Evolutionary conservation across 495 filamentous ascomycete species (phyloP).

Genomic region (Collariella sp.): DNA sequence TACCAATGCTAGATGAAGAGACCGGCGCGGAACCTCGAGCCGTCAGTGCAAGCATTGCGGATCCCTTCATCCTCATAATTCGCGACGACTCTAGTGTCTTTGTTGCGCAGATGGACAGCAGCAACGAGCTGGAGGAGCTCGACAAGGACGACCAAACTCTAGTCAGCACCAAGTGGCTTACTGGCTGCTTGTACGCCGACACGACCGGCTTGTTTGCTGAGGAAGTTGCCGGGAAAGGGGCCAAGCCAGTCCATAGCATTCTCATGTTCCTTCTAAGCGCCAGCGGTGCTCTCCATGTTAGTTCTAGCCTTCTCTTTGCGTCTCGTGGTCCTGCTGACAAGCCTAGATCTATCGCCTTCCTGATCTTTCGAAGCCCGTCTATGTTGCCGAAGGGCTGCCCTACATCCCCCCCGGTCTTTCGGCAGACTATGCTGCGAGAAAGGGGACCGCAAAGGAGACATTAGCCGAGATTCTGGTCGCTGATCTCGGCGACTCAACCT

Average conservation of each 20-base stretch:
- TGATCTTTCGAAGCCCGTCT: slow-evolving; percentile 51
- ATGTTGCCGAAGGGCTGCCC: slow-evolving; percentile 59
- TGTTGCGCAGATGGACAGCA: slow-evolving; percentile 65
- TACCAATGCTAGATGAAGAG: slow-evolving; percentile 82
- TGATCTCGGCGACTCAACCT: slow-evolving; percentile 67
- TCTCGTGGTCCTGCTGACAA: not conserved
- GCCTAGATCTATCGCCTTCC: slow-evolving; percentile 54
- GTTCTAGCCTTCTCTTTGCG: slow-evolving; percentile 19
- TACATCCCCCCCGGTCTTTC: slow-evolving; percentile 72
- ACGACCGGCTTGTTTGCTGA: slow-evolving; percentile 47
- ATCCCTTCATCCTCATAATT: slow-evolving; percentile 80
- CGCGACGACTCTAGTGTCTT: slow-evolving; percentile 71
- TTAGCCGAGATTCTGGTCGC: slow-evolving; percentile 72
- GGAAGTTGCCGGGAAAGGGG: slow-evolving; percentile 33
- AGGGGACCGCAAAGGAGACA: slow-evolving; percentile 58
- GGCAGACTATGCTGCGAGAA: slow-evolving; percentile 55
- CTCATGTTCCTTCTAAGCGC: slow-evolving; percentile 65
- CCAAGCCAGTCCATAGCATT: slow-evolving; percentile 40
- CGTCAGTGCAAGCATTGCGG: slow-evolving; percentile 71
- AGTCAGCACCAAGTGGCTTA: slow-evolving; percentile 59
- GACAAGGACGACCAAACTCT: slow-evolving; percentile 47
- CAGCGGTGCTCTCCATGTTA: slow-evolving; percentile 64
- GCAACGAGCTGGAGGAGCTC: slow-evolving; percentile 79
- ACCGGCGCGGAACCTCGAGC: slow-evolving; percentile 66
- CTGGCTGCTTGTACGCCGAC: slow-evolving; percentile 71